phyloP scores from a whole-genome alignment of 495 filamentous ascomycete species.

The Lineolata rhizophorae region DNA sequence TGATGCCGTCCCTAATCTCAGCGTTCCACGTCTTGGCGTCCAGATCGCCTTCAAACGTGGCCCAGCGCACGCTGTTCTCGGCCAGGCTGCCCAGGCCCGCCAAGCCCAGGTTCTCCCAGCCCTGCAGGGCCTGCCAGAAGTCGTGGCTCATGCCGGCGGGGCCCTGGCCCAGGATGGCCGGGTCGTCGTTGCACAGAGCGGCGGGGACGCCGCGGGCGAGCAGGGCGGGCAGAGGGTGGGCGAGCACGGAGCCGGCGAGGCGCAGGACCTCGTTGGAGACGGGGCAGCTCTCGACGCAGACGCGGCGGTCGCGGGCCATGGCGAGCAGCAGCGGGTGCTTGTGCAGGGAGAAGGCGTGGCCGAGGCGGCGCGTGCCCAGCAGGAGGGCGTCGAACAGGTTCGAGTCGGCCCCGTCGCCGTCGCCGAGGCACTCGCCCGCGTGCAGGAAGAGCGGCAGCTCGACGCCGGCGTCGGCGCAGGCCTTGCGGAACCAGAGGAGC shows the following conservation, averaged over 20 bases:
- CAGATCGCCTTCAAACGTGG: conserved; percentile 70
- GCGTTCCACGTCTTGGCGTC: conserved; percentile 39
- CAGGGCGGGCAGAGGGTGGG: conserved; percentile 64
- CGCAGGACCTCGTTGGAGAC: conserved; percentile 70
- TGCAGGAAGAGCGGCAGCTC: conserved; percentile 95
- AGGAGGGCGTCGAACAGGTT: conserved; percentile 84
- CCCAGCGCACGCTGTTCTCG: conserved; percentile 82
- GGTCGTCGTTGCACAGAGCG: conserved; percentile 67
- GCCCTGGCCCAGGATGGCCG: conserved; percentile 58
- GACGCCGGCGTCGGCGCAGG: conserved; percentile 52
- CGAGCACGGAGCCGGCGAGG: conserved; percentile 50
- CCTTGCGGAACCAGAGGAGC: conserved; percentile 80
- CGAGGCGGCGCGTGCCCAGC: conserved; percentile 70
- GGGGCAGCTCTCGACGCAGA: conserved; percentile 72
- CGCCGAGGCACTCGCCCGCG: conserved; percentile 65
- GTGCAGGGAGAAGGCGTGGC: conserved; percentile 69
- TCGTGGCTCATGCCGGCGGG: conserved; percentile 61
- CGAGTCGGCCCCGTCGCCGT: conserved; percentile 51
- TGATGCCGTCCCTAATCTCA: conserved; percentile 47
- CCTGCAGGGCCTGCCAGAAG: conserved; percentile 80
- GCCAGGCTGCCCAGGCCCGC: conserved; percentile 65
- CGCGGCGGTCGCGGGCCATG: conserved; percentile 67
- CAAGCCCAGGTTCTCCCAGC: conserved; percentile 65
- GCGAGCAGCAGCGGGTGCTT: conserved; percentile 81
- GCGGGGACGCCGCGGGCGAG: conserved; percentile 64